phyloP scores from a whole-genome alignment of 2,329 filamentous ascomycete genomes.

The Furcasterigmium furcatum region DNA sequence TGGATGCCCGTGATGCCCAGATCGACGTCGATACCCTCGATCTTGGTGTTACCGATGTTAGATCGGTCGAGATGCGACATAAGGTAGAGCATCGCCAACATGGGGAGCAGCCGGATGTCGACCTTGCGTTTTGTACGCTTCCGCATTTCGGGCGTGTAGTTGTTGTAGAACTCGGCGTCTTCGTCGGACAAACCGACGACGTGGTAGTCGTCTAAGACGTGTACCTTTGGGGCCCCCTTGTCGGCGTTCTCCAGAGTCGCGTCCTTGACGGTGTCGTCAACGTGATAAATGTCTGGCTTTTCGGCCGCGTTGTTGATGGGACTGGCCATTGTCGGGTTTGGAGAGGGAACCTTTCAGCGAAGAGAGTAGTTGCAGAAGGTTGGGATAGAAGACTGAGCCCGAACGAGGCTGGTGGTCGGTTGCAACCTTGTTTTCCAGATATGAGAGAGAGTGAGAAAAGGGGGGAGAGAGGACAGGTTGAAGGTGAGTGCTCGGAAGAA shows the following conservation, averaged over 20 bases:
- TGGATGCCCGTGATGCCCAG: constrained; percentile 48
- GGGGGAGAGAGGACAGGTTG: too few relatives aligned
- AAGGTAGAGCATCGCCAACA: constrained; percentile 56
- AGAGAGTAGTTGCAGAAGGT: too few relatives aligned
- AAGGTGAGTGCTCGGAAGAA: too few relatives aligned
- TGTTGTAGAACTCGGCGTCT: constrained; percentile 23
- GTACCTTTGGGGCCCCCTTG: constrained; percentile 14
- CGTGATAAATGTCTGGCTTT: constrained; percentile 18
- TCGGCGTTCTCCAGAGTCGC: constrained; percentile 7
- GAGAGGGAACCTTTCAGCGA: too few relatives aligned
- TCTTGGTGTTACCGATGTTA: constrained; percentile 51
- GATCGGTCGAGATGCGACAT: constrained; percentile 55
- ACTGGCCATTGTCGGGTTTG: too few relatives aligned
- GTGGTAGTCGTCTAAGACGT: constrained; percentile 21
- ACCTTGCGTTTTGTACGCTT: constrained; percentile 19
- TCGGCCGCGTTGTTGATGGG: constrained; percentile 6
- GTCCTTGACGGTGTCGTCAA: constrained; percentile 13
- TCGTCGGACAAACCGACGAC: constrained; percentile 22
- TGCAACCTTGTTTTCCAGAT: too few relatives aligned
- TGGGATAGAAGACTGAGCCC: too few relatives aligned
- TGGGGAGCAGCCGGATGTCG: constrained; percentile 25
- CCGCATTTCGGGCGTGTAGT: constrained; percentile 15
- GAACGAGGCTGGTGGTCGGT: too few relatives aligned
- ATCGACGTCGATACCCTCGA: constrained; percentile 29
- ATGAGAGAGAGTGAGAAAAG: too few relatives aligned